Conservation (phyloP, 202 grass and related monocot species). For the Zoysia matrella region DNA sequence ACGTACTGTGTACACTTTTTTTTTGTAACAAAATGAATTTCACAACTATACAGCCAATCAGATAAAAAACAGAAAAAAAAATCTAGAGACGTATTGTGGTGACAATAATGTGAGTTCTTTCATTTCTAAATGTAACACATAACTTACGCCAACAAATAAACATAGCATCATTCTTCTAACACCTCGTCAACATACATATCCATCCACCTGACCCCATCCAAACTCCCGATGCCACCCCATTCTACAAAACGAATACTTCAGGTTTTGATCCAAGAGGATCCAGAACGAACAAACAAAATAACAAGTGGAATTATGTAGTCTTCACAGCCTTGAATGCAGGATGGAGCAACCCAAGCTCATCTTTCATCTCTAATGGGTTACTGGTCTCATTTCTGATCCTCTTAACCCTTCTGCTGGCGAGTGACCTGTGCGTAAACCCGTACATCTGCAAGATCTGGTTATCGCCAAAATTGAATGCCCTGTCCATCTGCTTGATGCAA, state of each 20-base stretch:
- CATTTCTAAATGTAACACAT: constrained; percentile 37
- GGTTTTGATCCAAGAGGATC: constrained; percentile 54
- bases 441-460: constrained; percentile 99
- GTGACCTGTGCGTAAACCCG: constrained; percentile 86
- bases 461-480: constrained; percentile 96
- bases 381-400: constrained; percentile 93
- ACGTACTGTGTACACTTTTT: neutral
- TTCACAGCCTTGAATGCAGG: constrained; percentile 80
- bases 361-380: constrained; percentile 70
- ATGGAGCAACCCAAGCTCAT: constrained; percentile 91
- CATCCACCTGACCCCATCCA: constrained; percentile 37
- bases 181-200: constrained; percentile 60
- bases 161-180: constrained; percentile 48
- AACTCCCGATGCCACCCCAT: constrained; percentile 31
- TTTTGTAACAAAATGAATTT: neutral
- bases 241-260: constrained; percentile 56
- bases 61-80: constrained; percentile 1
- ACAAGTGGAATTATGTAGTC: constrained; percentile 48
- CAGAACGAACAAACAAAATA: constrained; percentile 60
- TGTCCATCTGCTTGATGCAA: constrained; percentile 98
- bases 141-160: constrained; percentile 52
- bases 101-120: constrained; percentile 36
- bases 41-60: neutral
- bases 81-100: neutral
- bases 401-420: constrained; percentile 82